These are phyloP conservation scores for Amborella trichopoda DNA, from an alignment of 164 flowering plant species.

Conservation along the genomic window DNA sequence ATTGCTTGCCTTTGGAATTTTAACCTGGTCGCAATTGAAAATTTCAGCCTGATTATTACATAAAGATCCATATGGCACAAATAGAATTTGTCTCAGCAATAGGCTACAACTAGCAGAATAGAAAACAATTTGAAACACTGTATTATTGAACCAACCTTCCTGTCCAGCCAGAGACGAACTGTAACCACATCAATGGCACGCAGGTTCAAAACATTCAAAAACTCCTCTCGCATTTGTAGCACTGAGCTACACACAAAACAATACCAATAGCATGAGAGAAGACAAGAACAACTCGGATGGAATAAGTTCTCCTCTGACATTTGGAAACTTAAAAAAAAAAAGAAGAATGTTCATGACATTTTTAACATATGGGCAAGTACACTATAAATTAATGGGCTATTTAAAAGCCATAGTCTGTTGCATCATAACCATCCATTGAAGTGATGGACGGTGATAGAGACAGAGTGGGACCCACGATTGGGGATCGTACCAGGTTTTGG, in stretches of 20 bases:
- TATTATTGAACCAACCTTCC: slow-evolving; percentile 22
- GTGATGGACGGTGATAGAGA: too few species aligned
- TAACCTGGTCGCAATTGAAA: slow-evolving; percentile 21
- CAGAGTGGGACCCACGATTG: too few species aligned
- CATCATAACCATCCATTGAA: too few species aligned
- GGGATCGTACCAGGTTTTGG: too few species aligned
- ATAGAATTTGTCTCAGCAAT: not conserved
- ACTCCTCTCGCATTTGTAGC: slow-evolving; percentile 38
- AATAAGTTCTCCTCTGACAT: not conserved
- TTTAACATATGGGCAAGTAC: too few species aligned
- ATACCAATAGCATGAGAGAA: not conserved
- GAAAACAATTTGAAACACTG: not conserved
- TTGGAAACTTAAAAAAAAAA: not conserved
- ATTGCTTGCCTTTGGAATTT: slow-evolving; percentile 36
- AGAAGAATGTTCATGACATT: too few species aligned
- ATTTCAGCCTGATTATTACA: not conserved
- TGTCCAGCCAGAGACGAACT: slow-evolving; percentile 37
- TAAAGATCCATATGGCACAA: not conserved
- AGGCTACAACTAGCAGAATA: not conserved
- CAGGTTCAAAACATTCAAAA: slow-evolving; percentile 42
- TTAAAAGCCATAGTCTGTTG: too few species aligned
- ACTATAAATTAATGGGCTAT: too few species aligned
- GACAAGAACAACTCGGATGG: not conserved
- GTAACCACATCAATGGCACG: slow-evolving; percentile 32
- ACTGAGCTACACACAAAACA: slow-evolving; percentile 34